phyloP scores from a whole-genome alignment of 2,329 filamentous ascomycete species.

The Nemania sp. region DNA sequence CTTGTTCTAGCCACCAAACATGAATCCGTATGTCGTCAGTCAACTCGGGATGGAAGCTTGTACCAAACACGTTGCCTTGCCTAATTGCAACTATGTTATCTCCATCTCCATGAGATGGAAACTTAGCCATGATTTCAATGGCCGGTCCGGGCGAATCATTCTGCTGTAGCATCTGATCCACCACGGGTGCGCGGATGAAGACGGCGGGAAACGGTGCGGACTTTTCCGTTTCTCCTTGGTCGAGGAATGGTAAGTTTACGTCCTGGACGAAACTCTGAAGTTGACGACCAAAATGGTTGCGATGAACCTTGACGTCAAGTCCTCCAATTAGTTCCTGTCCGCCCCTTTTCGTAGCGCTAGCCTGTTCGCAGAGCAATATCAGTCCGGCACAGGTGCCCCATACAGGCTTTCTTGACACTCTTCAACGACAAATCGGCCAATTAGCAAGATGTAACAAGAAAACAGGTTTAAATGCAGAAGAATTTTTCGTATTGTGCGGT shows the following conservation, averaged over 20 bases:
- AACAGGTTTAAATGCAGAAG: too few relatives aligned
- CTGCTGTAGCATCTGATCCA: constrained; percentile 71
- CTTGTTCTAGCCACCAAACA: constrained; percentile 86
- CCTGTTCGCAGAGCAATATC: constrained; percentile 85
- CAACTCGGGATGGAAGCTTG: constrained; percentile 93
- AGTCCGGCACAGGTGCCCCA: constrained; percentile 98
- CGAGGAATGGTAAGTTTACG: constrained; percentile 72
- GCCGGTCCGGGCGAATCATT: constrained; percentile 25
- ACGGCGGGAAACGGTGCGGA: constrained; percentile 72
- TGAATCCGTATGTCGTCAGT: constrained; percentile 88
- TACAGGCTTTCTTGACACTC: constrained; percentile 74
- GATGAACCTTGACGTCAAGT: constrained; percentile 83
- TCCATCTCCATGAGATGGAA: constrained; percentile 51
- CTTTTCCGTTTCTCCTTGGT: constrained; percentile 29
- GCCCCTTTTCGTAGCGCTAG: constrained; percentile 84
- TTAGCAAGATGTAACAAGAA: constrained; percentile 2
- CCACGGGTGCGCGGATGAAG: constrained; percentile 93
- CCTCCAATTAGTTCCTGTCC: constrained; percentile 94
- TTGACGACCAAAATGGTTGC: constrained; percentile 95
- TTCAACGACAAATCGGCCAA: constrained; percentile 38
- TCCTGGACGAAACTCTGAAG: constrained; percentile 85
- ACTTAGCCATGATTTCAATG: constrained; percentile 56
- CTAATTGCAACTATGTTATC: constrained; percentile 85
- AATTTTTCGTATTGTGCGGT: neutral
- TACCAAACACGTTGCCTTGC: constrained; percentile 91